These are phyloP conservation scores for Trametes polyzona DNA, from an alignment of 1,284 basidiomycete species.

Conservation along the genomic window DNA sequence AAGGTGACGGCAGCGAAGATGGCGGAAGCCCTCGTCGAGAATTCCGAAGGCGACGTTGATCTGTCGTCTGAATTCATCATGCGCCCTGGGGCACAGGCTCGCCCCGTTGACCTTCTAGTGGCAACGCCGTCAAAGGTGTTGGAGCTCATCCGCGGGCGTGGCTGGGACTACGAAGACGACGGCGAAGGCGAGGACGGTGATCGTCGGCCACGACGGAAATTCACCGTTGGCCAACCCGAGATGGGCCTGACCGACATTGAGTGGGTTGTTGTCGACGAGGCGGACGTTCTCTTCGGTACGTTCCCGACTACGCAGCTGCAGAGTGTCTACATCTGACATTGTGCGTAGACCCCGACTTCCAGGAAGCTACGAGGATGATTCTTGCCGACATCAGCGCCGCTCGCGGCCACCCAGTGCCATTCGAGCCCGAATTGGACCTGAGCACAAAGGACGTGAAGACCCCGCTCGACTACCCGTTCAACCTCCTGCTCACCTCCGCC, in stretches of 20 bases:
- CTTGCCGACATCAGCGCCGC: conserved; percentile 72
- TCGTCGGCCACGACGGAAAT: conserved; percentile 32
- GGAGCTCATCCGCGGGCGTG: conserved; percentile 67
- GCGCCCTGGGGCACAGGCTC: conserved; percentile 24
- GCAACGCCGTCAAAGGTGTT: conserved; percentile 80
- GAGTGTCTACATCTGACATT: background rate
- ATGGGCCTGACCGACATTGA: conserved; percentile 70
- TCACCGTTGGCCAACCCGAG: conserved; percentile 49
- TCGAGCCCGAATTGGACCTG: conserved; percentile 29
- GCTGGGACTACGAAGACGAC: conserved; percentile 59
- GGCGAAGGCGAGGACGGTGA: conserved; percentile 18
- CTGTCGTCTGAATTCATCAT: conserved; percentile 26
- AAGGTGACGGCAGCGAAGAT: conserved; percentile 53
- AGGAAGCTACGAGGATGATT: conserved; percentile 67
- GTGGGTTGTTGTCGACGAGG: conserved; percentile 89
- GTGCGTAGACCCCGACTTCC: conserved; percentile 74
- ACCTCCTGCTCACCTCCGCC: conserved; percentile 83
- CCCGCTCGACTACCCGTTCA: conserved; percentile 65
- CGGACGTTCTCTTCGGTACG: conserved; percentile 86
- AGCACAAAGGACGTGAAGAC: conserved; percentile 16
- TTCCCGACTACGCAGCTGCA: background rate
- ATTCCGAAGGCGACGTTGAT: conserved; percentile 35
- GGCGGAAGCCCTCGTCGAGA: conserved; percentile 38
- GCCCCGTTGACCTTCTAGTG: conserved; percentile 73
- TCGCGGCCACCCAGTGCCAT: conserved; percentile 51